Evolutionary conservation across 164 flowering plant genomes (phyloP), one percentile per base, ranked within the genome.

Genomic region (Sedum album): DNA sequence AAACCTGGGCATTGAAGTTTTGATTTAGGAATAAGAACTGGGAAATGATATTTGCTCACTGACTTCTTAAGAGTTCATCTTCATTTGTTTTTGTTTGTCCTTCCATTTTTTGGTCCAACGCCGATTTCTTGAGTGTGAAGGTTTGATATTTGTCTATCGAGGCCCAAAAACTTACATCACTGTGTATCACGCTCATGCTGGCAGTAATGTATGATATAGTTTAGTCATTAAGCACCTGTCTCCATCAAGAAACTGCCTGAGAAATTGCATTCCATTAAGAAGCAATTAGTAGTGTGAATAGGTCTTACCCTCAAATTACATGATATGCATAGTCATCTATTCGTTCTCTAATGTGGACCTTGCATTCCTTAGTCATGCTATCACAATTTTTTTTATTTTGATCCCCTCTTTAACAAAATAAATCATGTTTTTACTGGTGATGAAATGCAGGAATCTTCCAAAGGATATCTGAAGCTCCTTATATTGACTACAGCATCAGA

Each of bases 391-490:
- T 4, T n/a, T 20, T 15, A 6, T 55, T 53, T 6, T 55, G 28
- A 57, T 28, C 31, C 33, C 2, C 13, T 57, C 28, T 57, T 57
- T 17, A 1, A 15, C 6, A 8, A 30, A 26, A 28, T 21, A 26
- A 26, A 28, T 57, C 15, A 8, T 53, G 60, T 28, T 14, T 57
- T 2, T 23, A 26, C 33, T 28, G 62, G 5, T 57, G 18, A 30
- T 28, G 33, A 57, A 57, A 51, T 25, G 69, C 81, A 95, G 97
- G 99, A 95, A 82, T 81, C 96, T 13, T 62, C 91, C 25, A 94
- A 79, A 79, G 91, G 91, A 60, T 95, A 95, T 78, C 84, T 95
- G 93, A 91, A 88, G 81, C 97, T 95, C 71, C 83, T 95, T 66
- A 72, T 88, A 69, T 86, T 95, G 49, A 94, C 99, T 72, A 96